phyloP scores from a whole-genome alignment of 202 grass and related monocot species.

The Schoenoplectus tabernaemontani region DNA sequence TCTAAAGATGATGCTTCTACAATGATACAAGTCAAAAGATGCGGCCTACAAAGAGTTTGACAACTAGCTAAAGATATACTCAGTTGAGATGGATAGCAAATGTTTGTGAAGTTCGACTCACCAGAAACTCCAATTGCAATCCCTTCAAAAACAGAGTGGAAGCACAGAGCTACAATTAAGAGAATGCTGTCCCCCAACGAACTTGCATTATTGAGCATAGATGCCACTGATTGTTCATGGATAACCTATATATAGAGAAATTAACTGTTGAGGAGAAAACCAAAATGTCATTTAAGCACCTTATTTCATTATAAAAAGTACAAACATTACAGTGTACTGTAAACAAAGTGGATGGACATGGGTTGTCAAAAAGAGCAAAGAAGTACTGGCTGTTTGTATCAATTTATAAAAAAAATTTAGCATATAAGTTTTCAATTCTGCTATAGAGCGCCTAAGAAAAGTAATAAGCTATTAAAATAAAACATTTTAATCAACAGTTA shows the following conservation, averaged over 20 bases:
- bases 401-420: background rate
- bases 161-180: slow-evolving; percentile 75
- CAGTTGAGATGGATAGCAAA: background rate
- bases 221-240: slow-evolving; percentile 24
- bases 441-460: background rate
- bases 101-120: slow-evolving; percentile 15
- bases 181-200: slow-evolving; percentile 69
- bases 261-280: background rate
- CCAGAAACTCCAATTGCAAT: slow-evolving; percentile 82
- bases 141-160: slow-evolving; percentile 96
- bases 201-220: slow-evolving; percentile 55
- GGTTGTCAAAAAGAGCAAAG: background rate
- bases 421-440: slow-evolving; percentile 23
- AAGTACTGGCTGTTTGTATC: slow-evolving; percentile 10
- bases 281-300: background rate
- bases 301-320: background rate
- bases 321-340: background rate
- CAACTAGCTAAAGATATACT: background rate
- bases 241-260: slow-evolving; percentile 24
- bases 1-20: background rate
- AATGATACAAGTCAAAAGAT: background rate
- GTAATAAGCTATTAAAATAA: background rate
- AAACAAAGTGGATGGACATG: background rate
- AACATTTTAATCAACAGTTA: background rate
- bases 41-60: background rate